These are phyloP conservation scores for Trichoderma sp. DNA, from an alignment of 2,329 filamentous ascomycete species.

Conservation along the genomic window DNA sequence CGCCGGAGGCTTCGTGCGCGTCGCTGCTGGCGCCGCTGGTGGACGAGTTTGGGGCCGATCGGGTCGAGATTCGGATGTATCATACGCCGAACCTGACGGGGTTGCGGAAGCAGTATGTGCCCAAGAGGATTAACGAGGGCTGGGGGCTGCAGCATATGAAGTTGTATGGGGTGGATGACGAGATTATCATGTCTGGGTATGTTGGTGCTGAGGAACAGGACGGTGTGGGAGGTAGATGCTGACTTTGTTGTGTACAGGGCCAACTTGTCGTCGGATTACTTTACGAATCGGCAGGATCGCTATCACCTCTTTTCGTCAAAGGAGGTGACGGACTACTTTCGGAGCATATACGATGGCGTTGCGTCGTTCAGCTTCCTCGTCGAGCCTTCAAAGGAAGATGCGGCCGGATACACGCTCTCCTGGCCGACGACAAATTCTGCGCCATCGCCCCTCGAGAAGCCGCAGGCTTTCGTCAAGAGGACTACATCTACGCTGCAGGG, in stretches of 20 bases:
- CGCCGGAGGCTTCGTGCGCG: constrained; percentile 81
- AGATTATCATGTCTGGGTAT: constrained; percentile 89
- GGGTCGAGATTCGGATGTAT: constrained; percentile 95
- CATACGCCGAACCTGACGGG: constrained; percentile 96
- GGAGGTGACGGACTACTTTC: constrained; percentile 81
- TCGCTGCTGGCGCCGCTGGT: constrained; percentile 86
- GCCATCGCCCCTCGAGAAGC: constrained; percentile 72
- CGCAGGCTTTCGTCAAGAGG: constrained; percentile 67
- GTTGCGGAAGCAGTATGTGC: constrained; percentile 78
- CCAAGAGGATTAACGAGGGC: constrained; percentile 91
- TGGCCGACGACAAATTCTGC: constrained; percentile 79
- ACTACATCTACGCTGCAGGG: constrained; percentile 68
- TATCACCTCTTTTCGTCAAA: constrained; percentile 88
- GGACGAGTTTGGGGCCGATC: constrained; percentile 75
- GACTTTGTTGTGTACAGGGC: constrained; percentile 51
- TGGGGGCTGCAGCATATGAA: constrained; percentile 99
- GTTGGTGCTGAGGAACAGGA: constrained; percentile 27
- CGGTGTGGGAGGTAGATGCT: not conserved
- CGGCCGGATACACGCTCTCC: constrained; percentile 60
- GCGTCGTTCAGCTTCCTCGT: constrained; percentile 82
- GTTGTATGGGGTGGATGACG: constrained; percentile 92
- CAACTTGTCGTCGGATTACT: constrained; percentile 91
- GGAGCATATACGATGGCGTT: constrained; percentile 73
- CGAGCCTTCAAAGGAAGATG: constrained; percentile 57
- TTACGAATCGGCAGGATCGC: constrained; percentile 90